Conservation (phyloP, 2,329 filamentous ascomycete species). For the Dryadomyces quercivorus region DNA sequence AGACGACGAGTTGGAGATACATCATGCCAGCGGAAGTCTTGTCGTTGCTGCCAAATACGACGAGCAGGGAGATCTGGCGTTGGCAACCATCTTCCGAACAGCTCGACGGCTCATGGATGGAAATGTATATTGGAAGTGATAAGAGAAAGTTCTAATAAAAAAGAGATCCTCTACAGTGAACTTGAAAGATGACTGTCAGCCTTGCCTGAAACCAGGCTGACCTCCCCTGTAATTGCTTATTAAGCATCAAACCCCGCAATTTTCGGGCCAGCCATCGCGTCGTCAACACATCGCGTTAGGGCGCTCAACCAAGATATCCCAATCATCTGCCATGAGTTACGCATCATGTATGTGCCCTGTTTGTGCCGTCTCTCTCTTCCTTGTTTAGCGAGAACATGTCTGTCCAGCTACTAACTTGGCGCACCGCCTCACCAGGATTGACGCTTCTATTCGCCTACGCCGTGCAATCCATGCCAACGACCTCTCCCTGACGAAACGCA, state of each 20-base stretch:
- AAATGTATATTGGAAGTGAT: conserved; percentile 26
- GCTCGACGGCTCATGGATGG: conserved; percentile 38
- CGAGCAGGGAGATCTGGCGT: conserved; percentile 24
- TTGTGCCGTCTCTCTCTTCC: background rate
- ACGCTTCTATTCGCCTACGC: conserved; percentile 63
- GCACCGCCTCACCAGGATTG: conserved; percentile 44
- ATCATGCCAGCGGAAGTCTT: conserved; percentile 33
- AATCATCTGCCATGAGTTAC: too few relatives aligned
- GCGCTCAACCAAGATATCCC: too few relatives aligned
- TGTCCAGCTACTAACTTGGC: background rate
- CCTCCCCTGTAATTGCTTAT: background rate
- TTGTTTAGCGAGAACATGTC: background rate
- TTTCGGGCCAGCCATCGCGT: too few relatives aligned
- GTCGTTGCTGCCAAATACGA: conserved; percentile 30
- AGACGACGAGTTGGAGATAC: conserved; percentile 25
- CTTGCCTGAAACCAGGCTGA: too few relatives aligned
- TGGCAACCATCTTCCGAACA: conserved; percentile 33
- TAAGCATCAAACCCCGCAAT: background rate
- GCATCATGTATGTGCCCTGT: background rate
- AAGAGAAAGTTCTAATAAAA: too few relatives aligned
- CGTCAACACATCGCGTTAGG: too few relatives aligned
- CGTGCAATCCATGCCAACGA: conserved; percentile 72
- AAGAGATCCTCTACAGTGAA: too few relatives aligned
- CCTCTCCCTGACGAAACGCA: conserved; percentile 58
- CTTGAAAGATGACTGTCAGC: too few relatives aligned